phyloP scores from a whole-genome alignment of 768 basidiomycete species.

The Porphyrellus cyaneotinctus region DNA sequence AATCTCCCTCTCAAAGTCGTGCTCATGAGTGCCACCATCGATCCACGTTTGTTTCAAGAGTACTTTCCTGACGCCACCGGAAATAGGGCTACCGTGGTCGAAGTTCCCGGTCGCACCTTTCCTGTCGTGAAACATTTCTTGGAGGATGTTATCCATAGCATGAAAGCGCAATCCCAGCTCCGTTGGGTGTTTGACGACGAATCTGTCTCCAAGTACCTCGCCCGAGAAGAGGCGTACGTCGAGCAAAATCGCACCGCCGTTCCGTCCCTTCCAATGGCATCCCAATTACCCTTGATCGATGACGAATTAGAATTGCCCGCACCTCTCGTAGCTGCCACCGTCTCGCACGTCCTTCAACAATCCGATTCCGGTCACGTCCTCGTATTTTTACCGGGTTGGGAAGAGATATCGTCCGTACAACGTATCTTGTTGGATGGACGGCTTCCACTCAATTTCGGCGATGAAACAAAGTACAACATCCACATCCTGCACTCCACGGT shows the following conservation, averaged over 20 bases:
- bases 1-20: conserved; percentile 78
- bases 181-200: conserved; percentile 71
- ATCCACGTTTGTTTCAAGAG: conserved; percentile 80
- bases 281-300: conserved; percentile 16
- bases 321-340: conserved; percentile 74
- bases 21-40: conserved; percentile 95
- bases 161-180: conserved; percentile 39
- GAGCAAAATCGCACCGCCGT: neutral
- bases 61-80: conserved; percentile 74
- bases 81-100: conserved; percentile 62
- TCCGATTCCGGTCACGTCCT: conserved; percentile 84
- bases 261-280: conserved; percentile 4
- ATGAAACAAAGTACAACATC: conserved; percentile 55
- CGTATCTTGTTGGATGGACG: conserved; percentile 50
- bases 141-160: conserved; percentile 64
- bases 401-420: conserved; percentile 78
- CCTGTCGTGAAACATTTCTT: conserved; percentile 81
- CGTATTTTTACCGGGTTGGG: conserved; percentile 92
- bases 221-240: conserved; percentile 45
- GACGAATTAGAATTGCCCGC: conserved; percentile 76
- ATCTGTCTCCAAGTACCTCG: conserved; percentile 65
- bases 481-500: conserved; percentile 89
- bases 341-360: conserved; percentile 69
- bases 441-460: conserved; percentile 58
- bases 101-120: conserved; percentile 88